Evolutionary conservation across 805 yeast species (phyloP).

Genomic region (Candida vartiovaarae): DNA sequence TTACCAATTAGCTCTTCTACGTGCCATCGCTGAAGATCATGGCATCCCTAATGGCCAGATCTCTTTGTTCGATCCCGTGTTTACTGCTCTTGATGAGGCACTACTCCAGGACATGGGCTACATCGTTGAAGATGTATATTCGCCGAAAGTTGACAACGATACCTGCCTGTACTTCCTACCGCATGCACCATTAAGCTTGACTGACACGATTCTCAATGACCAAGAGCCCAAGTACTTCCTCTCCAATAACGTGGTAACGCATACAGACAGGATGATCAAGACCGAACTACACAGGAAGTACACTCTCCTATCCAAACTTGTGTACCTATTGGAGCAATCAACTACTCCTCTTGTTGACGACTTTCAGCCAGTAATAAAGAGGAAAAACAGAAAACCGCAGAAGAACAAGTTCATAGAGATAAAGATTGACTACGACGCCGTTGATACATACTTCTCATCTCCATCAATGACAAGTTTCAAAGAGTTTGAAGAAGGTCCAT

Average conservation of each 20-base stretch:
- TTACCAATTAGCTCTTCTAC: constrained; percentile 57
- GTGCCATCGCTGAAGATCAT: constrained; percentile 30
- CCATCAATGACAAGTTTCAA: constrained; percentile 19
- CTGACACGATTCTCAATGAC: constrained; percentile 32
- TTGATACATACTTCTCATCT: constrained; percentile 26
- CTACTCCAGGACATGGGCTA: constrained; percentile 25
- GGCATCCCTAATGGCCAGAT: constrained; percentile 22
- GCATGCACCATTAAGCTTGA: constrained; percentile 60
- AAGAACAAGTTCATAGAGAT: constrained; percentile 24
- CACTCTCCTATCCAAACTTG: constrained; percentile 36
- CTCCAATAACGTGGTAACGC: constrained; percentile 46
- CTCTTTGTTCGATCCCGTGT: constrained; percentile 61
- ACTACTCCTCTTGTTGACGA: constrained; percentile 7
- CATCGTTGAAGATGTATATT: constrained; percentile 10
- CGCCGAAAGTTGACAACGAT: neutral
- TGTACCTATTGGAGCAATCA: constrained; percentile 9
- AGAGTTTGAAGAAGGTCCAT: constrained; percentile 28
- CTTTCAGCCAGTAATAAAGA: constrained; percentile 14
- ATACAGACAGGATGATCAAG: constrained; percentile 46
- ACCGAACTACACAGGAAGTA: constrained; percentile 35
- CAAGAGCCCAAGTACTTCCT: constrained; percentile 34
- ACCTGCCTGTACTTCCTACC: constrained; percentile 55
- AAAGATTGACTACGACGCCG: constrained; percentile 26
- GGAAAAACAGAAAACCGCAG: constrained; percentile 20
- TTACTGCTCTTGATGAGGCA: constrained; percentile 37